Evolutionary conservation across 2,329 filamentous ascomycete species (phyloP), one percentile per base, ranked within the genome.

Genomic region (Xylaria sp.): DNA sequence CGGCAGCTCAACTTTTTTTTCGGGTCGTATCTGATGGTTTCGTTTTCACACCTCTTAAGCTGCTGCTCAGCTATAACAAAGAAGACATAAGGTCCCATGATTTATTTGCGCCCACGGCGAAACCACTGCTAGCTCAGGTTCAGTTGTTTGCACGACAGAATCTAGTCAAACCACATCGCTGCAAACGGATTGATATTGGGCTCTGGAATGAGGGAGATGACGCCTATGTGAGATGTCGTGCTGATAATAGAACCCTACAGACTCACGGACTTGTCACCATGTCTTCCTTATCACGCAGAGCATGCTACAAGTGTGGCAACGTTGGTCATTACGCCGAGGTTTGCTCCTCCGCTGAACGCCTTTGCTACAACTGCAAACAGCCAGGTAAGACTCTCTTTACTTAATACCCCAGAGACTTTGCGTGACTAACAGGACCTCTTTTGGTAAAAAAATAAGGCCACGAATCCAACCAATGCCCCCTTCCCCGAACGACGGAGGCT

Each of bases 361-460:
- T 99, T 77, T 99, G 96, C 91, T 99, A 99, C 86, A 99, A 99
- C 87, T 99, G 96, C 89, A 95, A 95, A 86, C 92, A 95, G 84
- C 92, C 92, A 69, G 92, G 89, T 90, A 73, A 54, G 70, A 17
- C 38, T 20, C 54, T 25, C 49, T 39, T 42, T 10, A 20, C 25
- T 44, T 22, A 9, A 31, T 53, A 10, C 22, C 9, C 38, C 1
- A 29, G 45, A 49, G 53, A n/a, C 20, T 57, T 42, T 10, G 20
- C 38, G 22, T 58, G 54, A 45, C 70, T 72, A 59, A 75, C 69
- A n/a, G 31, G 31, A 47, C 39, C 36, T 62, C 27, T n/a, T 38
- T 72, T 22, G 44, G 49, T 20, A 25, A 68, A 55, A 77, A 44
- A 77, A n/a, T n/a, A n/a, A 89, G 92, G 93, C 80, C 96, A 99